Evolutionary conservation across 2,329 filamentous ascomycete genomes (phyloP), one percentile per base, ranked within the genome.

Genomic region (Lecanosticta acicola): DNA sequence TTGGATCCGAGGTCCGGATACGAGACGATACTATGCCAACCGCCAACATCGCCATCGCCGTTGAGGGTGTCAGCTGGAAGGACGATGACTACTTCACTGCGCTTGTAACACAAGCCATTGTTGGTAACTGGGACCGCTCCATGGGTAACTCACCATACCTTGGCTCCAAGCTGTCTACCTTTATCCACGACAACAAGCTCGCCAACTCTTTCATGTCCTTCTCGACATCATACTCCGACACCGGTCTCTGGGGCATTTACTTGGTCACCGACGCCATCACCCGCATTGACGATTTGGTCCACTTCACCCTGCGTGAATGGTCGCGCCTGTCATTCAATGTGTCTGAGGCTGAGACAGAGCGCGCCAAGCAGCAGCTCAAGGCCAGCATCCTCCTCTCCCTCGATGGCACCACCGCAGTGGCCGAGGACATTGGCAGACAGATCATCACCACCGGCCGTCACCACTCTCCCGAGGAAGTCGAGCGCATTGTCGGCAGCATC

Each of bases 181-280:
- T 93, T 65, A 84, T 98, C 59, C 87, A 94, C 79, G 84, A 94
- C 74, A 82, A 97, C 75, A 84, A 90, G 70, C 81, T 98, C 53
- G 93, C 93, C 71, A 98, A 95, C 78, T 96, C 90, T 81, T 98
- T 96, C 80, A 98, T 98, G 94, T 94, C 87, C 77, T 98, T 98
- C 77, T 96, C 90, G 58, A 98, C 93, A 59, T 95, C 88, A 79
- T 98, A 98, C 77, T 97, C 90, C 67, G 93, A 98, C 71, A 98
- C 93, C 69, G 93, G 93, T 79, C 87, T 98, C 60, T 98, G 93
- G 93, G 93, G 93, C 75, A 97, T 97, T 78, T 98, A 98, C 80
- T 80, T 98, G 53, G 87, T 94, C 62, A 88, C 87, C 64, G 90
- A 96, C 73, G 85, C 93, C 74, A 74, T 86, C 61, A 89, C 85